Percentiles rank a stretch among this genome's conserved stretches.
These are phyloP conservation scores for Hypoxylon sp. DNA, from an alignment of 2,329 filamentous ascomycete genomes.

Conservation along the genomic window DNA sequence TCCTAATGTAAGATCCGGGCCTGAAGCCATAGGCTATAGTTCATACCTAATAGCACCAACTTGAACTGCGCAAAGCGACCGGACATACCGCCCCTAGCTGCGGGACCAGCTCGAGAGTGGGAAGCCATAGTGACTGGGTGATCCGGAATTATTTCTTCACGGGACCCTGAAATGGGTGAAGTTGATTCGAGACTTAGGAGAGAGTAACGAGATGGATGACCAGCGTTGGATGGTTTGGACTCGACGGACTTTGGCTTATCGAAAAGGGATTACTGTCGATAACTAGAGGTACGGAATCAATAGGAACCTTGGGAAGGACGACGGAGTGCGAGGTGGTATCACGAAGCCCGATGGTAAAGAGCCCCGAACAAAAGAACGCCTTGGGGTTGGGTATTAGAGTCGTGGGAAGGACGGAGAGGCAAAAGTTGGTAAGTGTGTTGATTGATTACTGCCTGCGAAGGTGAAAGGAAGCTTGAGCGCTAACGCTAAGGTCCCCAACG, in stretches of 20 bases:
- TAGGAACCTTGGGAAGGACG: slow-evolving; percentile 12
- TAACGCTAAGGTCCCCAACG: slow-evolving; percentile 21
- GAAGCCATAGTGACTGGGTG: slow-evolving; percentile 76
- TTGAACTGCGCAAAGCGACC: slow-evolving; percentile 99
- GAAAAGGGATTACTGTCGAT: slow-evolving; percentile 32
- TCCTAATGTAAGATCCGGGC: not conserved
- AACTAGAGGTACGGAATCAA: slow-evolving; percentile 15
- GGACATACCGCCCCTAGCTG: slow-evolving; percentile 73
- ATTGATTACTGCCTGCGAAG: slow-evolving; percentile 31
- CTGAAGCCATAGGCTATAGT: slow-evolving; percentile 12
- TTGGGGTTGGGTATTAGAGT: slow-evolving; percentile 8
- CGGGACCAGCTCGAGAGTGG: slow-evolving; percentile 78
- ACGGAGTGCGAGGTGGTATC: not conserved
- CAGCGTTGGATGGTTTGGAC: slow-evolving; percentile 23
- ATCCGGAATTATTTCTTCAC: slow-evolving; percentile 35
- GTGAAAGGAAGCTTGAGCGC: slow-evolving; percentile 39
- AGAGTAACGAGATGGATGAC: slow-evolving; percentile 15
- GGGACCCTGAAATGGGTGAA: slow-evolving; percentile 2
- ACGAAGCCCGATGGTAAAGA: not conserved
- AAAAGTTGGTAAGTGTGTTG: slow-evolving; percentile 23
- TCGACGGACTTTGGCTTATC: slow-evolving; percentile 44
- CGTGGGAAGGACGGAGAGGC: slow-evolving; percentile 11
- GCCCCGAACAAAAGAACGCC: not conserved
- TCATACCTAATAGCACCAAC: slow-evolving; percentile 91
- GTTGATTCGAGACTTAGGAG: slow-evolving; percentile 15